Conservation (phyloP, 2,329 filamentous ascomycete genomes). For the Nothophaeocryptopus gaeumannii region DNA sequence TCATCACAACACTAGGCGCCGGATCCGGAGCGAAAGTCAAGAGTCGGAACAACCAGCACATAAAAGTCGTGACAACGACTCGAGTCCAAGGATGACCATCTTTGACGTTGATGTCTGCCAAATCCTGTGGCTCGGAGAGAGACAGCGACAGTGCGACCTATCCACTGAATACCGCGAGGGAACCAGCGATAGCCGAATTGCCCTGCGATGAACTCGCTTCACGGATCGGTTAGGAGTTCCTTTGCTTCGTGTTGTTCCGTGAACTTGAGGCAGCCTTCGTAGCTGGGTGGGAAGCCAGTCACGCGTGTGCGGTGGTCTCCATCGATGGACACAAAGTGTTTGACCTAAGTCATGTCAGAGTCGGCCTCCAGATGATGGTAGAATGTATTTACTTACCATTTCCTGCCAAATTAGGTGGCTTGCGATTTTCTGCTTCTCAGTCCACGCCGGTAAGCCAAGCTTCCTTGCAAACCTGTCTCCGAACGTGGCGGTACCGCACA, state of each 20-base stretch:
- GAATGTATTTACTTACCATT: background rate
- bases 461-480: conserved; percentile 2
- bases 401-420: conserved; percentile 1
- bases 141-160: background rate
- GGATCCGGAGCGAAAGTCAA: conserved; percentile 4
- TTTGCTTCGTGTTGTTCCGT: background rate
- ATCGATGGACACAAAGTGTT: background rate
- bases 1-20: background rate
- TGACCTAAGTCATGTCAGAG: background rate
- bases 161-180: background rate
- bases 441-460: conserved; percentile 1
- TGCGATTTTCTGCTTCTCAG: conserved; percentile 1
- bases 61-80: background rate
- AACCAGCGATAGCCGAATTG: conserved; percentile 3
- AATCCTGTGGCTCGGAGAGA: background rate
- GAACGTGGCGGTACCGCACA: background rate
- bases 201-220: conserved; percentile 2
- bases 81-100: conserved; percentile 2
- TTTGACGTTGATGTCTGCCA: background rate
- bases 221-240: background rate
- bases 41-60: conserved; percentile 5
- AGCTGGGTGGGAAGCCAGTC: conserved; percentile 3
- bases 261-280: background rate
- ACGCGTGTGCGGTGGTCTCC: background rate
- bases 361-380: background rate